Base-by-base conservation (phyloP, 2,329 filamentous ascomycete genomes). In the Pseudogymnoascus sp. region DNA sequence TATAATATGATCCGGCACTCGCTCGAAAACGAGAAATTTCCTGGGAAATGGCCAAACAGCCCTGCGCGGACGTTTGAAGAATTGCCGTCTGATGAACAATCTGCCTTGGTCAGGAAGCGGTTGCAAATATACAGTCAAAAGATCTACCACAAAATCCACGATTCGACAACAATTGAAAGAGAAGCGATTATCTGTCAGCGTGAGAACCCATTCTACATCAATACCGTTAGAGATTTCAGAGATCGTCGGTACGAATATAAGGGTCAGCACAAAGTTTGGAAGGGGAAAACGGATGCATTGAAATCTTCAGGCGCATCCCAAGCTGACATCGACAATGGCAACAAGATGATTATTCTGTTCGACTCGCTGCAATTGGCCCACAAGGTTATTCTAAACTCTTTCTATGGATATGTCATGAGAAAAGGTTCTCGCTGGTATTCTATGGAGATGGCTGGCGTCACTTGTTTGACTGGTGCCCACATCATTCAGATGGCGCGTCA, bases 381-480 rank as follows among this genome's bases (percentile, higher is more conserved):
- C 80, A 99, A 99, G 76, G 95, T 99, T 79, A 99, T 99, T 82
- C 76, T 99, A 63, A 99, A 99, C 80, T 96, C 92, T 64, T 99
- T 99, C 80, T 99, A 99, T 71, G 95, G 95, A 68, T 99, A 99
- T 74, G 95, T 98, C 75, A 99, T 99, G 95, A 85, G 95, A 79
- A 99, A 99, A 75, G 95, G 95, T 36, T 99, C 95, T 39, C 87
- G 95, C 63, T 99, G 95, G 95, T 99, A 99, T 75, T 99, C 95
- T 16, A 88, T 99, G 84, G 95, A 99, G 75, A 99, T 99, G 95
- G 95, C 96, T 14, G 95, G 95, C 70, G 95, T 99, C 4, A 99
- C 95, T 45, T 99, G 95, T 78, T 80, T 99, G 75, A 99, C 95
- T 1, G 95, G 95, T 67, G 95, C 95, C 34, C 90, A 88, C 45